These are phyloP conservation scores for Populus hybrid DNA, from an alignment of 441 rosid genomes.

Conservation along the genomic window DNA sequence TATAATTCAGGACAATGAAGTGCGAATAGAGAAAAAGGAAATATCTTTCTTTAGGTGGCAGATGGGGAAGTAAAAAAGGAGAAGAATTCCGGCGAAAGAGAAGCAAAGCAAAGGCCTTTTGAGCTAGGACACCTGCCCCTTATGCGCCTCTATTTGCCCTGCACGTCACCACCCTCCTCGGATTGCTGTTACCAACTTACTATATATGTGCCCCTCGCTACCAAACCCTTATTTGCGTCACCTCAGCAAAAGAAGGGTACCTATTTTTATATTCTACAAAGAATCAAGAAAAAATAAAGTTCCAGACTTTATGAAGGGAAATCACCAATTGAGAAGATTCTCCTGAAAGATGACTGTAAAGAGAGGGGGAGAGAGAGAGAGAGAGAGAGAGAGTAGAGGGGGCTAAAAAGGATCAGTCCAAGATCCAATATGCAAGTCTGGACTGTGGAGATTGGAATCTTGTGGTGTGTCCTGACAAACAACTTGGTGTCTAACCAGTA, in stretches of 20 bases:
- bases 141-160: slow-evolving; percentile 25
- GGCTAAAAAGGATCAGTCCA: slow-evolving; percentile 4
- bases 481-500: neutral
- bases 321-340: neutral
- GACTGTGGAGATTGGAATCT: slow-evolving; percentile 11
- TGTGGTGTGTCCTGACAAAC: neutral
- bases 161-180: slow-evolving; percentile 32
- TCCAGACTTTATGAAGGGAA: neutral
- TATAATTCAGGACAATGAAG: neutral
- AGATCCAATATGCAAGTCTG: slow-evolving; percentile 1
- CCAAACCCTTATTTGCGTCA: slow-evolving; percentile 5
- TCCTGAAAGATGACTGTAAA: neutral
- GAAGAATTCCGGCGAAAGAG: neutral
- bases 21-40: neutral
- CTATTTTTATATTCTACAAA: neutral
- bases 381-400: slow-evolving; percentile 6
- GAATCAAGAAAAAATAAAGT: neutral
- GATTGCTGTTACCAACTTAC: slow-evolving; percentile 8
- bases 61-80: neutral
- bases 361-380: too few species aligned
- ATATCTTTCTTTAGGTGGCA: slow-evolving; percentile 6
- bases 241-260: neutral
- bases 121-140: slow-evolving; percentile 46
- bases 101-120: slow-evolving; percentile 24
- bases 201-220: neutral